A percentile compares a stretch with the other conserved stretches of the same genome.
These are phyloP conservation scores for Pyrenopolyporus hunteri DNA, from an alignment of 495 filamentous ascomycete genomes.

Conservation along the genomic window DNA sequence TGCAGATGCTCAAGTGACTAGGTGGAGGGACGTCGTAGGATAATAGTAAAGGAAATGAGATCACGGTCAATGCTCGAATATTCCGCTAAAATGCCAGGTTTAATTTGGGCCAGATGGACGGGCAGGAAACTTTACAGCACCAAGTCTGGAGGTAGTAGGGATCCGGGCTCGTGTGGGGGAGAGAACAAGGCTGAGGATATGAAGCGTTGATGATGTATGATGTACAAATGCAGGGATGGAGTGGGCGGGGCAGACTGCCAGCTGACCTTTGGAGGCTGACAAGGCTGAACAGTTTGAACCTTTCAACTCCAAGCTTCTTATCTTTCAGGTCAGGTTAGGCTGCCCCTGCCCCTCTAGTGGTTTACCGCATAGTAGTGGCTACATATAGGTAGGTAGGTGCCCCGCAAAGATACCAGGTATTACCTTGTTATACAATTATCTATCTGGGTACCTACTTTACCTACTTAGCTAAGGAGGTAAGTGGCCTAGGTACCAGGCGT, in stretches of 20 bases:
- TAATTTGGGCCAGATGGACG: background rate
- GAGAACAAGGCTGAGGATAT: slow-evolving; percentile 23
- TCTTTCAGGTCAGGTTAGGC: no score
- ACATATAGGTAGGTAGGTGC: no score
- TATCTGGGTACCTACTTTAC: no score
- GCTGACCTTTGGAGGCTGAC: slow-evolving; percentile 31
- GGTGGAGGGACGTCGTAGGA: no score
- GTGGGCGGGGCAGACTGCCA: slow-evolving; percentile 25
- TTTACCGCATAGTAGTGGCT: background rate
- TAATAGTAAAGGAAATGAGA: no score
- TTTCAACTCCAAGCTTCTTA: no score
- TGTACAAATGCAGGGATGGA: slow-evolving; percentile 22
- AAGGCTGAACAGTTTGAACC: no score
- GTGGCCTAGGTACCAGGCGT: background rate
- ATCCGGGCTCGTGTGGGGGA: background rate
- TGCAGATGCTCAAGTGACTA: background rate
- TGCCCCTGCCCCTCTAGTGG: no score
- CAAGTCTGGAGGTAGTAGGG: background rate
- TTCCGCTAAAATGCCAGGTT: slow-evolving; percentile 5
- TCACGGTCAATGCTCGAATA: slow-evolving; percentile 2
- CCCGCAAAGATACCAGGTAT: no score
- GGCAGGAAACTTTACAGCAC: slow-evolving; percentile 1
- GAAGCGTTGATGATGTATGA: slow-evolving; percentile 27
- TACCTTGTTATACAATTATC: no score
- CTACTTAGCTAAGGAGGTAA: background rate